Evolutionary conservation across 2,329 filamentous ascomycete species (phyloP), one percentile per base, ranked within the genome.

Genomic region (Sclerotinia glacialis): DNA sequence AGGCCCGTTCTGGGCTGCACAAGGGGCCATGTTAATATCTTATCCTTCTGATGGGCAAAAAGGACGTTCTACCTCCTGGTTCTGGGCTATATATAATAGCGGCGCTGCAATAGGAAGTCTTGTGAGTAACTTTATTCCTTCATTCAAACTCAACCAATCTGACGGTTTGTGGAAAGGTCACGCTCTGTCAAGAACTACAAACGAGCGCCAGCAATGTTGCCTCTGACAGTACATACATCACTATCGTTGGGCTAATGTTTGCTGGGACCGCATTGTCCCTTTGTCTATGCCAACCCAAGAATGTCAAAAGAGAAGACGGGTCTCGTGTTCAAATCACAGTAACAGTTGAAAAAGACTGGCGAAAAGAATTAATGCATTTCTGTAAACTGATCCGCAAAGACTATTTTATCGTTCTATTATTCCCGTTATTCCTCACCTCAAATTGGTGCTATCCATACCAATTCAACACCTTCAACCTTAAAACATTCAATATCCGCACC

Each of bases 291-390:
- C 85, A 93, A 73, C 89, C 89, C 44, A 84, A 85, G 72, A 83
- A 86, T 67, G 85, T 96, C 70, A 80, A 90, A 70, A 91, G 92
- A 67, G 81, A 83, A 54, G 91, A 96, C 75, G 91, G 91, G 67
- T 89, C 89, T 66, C 85, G 86, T 67, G 86, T 96, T 76, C 65
- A 63, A 8, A 9, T 64, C 23, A 92, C 94, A 70, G 78, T 92
- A 68, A 94, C 93, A 88, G 92, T 93, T 80, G 89, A 94, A 78
- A 92, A 91, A 2, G 90, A 89, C 61, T 94, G 90, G 90, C 85
- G 85, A 74, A 88, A 89, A 2, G 92, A 96, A 79, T 78, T 95
- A 68, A 70, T 83, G 31, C 92, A 91, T 62, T 85, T 96, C 5
- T 88, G 83, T 77, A 83, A 93, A 77, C 90, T 89, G 1, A 79